phyloP scores from a whole-genome alignment of 2,329 filamentous ascomycete genomes.

The Fusarium brevicatenulatum region DNA sequence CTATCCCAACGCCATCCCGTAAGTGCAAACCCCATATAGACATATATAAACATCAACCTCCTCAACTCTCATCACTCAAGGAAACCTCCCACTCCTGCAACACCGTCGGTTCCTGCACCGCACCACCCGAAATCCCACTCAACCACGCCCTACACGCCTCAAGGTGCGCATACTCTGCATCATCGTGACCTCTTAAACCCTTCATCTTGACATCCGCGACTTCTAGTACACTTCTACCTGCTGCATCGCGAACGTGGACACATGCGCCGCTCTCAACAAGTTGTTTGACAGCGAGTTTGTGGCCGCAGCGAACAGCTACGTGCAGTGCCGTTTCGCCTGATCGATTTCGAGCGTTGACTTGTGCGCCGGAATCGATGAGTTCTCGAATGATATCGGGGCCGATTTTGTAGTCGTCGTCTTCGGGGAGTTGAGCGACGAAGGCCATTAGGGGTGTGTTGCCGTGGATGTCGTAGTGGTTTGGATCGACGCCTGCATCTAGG shows the following conservation, averaged over 20 bases:
- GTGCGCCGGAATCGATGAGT: conserved; percentile 56
- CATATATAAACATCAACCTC: background rate
- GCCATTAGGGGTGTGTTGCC: conserved; percentile 67
- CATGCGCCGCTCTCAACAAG: conserved; percentile 60
- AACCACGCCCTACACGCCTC: conserved; percentile 60
- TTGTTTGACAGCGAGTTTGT: conserved; percentile 61
- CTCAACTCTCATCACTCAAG: background rate
- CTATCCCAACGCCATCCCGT: conserved; percentile 17
- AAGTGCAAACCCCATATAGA: background rate
- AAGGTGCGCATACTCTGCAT: conserved; percentile 53
- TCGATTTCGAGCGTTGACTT: conserved; percentile 62
- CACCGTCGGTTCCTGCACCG: conserved; percentile 53
- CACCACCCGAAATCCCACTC: conserved; percentile 49
- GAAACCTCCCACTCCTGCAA: conserved; percentile 54
- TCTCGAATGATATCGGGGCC: conserved; percentile 58
- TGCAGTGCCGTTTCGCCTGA: conserved; percentile 66
- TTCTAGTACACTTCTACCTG: conserved; percentile 57
- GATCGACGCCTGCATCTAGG: conserved; percentile 54
- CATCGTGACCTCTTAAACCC: conserved; percentile 43
- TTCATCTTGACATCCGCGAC: conserved; percentile 56
- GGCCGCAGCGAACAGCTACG: conserved; percentile 62
- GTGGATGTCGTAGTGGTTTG: conserved; percentile 62
- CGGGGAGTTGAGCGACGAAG: conserved; percentile 61
- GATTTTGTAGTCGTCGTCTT: conserved; percentile 61
- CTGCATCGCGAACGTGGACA: conserved; percentile 57